Evolutionary conservation across 257 asterid genomes (phyloP).

Genomic region (Phtheirospermum japonicum): DNA sequence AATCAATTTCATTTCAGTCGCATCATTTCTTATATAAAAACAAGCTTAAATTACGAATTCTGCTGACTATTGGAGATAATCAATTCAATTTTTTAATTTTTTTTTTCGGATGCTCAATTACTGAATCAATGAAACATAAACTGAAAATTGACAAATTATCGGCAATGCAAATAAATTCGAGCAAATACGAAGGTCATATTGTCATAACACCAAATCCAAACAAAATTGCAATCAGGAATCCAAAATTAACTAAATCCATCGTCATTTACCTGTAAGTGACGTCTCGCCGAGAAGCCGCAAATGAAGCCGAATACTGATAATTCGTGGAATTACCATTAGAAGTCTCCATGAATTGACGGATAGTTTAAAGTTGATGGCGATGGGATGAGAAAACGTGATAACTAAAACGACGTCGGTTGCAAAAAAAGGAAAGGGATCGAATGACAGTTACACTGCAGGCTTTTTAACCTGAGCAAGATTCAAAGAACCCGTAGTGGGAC

Average conservation of each 20-base stretch:
- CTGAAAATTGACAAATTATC: too few relatives aligned
- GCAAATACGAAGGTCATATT: neutral
- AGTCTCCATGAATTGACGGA: conserved; percentile 41
- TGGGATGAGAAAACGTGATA: conserved; percentile 12
- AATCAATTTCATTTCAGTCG: neutral
- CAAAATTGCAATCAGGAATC: conserved; percentile 1
- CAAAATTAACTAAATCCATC: conserved; percentile 10
- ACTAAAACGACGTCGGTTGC: conserved; percentile 26
- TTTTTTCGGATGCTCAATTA: neutral
- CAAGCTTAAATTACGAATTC: conserved; percentile 10
- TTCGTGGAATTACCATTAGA: conserved; percentile 30
- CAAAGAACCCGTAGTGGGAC: conserved; percentile 24
- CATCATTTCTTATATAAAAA: conserved; percentile 6
- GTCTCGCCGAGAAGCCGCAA: conserved; percentile 49
- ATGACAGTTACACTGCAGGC: neutral
- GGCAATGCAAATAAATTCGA: neutral
- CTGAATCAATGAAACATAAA: neutral
- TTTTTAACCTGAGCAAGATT: neutral
- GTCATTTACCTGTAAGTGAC: conserved; percentile 52
- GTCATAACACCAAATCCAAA: neutral
- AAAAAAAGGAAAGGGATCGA: neutral
- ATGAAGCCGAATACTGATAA: conserved; percentile 36
- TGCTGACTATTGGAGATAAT: neutral
- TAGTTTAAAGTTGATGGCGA: conserved; percentile 19
- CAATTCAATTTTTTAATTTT: neutral